Base-by-base conservation (phyloP, 1,139 yeast species). In the Magnusiomyces sp. region DNA sequence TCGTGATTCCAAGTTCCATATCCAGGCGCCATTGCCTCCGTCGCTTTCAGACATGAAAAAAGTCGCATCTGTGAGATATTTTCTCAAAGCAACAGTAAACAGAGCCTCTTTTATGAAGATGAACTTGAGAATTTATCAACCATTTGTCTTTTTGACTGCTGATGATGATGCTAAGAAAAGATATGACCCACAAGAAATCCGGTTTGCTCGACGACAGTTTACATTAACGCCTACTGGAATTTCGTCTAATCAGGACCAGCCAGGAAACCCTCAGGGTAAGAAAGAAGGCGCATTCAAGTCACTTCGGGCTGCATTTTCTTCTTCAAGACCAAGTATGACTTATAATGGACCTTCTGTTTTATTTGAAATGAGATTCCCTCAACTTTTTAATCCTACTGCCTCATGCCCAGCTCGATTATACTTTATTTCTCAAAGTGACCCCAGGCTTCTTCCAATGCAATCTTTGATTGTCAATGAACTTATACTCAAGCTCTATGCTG, bases 21-120 rank as follows among this genome's bases (percentile, higher is more conserved):
- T 71, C 2, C 62, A 65, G 1, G 59, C 70, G 1, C 74, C 71
- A 44, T 63, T 81, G 38, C 86, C 87, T 2, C 86, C 88, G 0
- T 72, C 83, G 1, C 63, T 80, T 23, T 64, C 71, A 19, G 80
- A 75, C 5, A 54, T 72, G 51, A 75, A 73, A 2, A 72, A 71
- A 9, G 62, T 64, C 56, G 83, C 81, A 11, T 63, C 70, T 2
- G 65, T 81, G 43, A 69, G 51, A 36, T 78, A 78, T 58, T 76
- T 71, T 57, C 68, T 79, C 45, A 79, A 78, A 59, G 83, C 72
- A 6, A 78, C 83, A 0, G 77, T 80, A 42, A 75, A 73, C 52
- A 62, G 81, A 47, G 64, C 80, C 1, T 72, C 80, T 5, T 58
- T 78, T 34, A 60, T 78, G 40, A 76, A 74, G 53, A 52, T 71